These are phyloP conservation scores for Globisporangium heterothallicum DNA, from an alignment of 352 stramenopile genomes.

Conservation along the genomic window DNA sequence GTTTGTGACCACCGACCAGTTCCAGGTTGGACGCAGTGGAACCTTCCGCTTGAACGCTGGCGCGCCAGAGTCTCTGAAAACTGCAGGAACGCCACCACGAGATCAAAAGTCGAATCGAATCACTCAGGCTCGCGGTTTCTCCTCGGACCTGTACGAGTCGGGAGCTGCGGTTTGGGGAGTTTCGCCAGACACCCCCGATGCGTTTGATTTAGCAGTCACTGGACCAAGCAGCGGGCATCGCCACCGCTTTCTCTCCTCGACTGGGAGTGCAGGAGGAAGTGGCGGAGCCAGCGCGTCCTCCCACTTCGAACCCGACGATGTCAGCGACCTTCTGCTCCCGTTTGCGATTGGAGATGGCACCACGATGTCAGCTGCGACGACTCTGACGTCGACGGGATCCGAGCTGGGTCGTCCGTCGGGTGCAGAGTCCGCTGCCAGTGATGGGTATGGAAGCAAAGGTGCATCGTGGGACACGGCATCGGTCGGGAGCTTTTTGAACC, in stretches of 20 bases:
- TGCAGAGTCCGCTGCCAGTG: conserved; percentile 7
- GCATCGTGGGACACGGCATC: conserved; percentile 48
- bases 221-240: conserved; percentile 23
- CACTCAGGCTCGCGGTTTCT: conserved; percentile 41
- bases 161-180: conserved; percentile 53
- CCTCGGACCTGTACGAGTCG: conserved; percentile 57
- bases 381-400: conserved; percentile 34
- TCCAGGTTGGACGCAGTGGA: conserved; percentile 22
- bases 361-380: conserved; percentile 32
- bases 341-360: conserved; percentile 55
- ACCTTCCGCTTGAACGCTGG: conserved; percentile 3
- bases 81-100: conserved; percentile 9
- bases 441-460: conserved; percentile 10
- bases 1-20: conserved; percentile 54
- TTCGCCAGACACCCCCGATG: conserved; percentile 58
- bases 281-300: conserved; percentile 14
- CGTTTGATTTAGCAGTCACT: conserved; percentile 51
- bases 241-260: conserved; percentile 39
- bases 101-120: conserved; percentile 5
- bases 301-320: conserved; percentile 18
- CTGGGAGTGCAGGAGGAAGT: conserved; percentile 14
- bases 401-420: conserved; percentile 15
- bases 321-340: conserved; percentile 49
- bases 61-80: conserved; percentile 9
- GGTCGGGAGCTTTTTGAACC: conserved; percentile 72